A percentile compares a stretch with the other conserved stretches of the same genome.
phyloP scores from a whole-genome alignment of 139 green algal species.

The Deuterostichococcus epilithicus region DNA sequence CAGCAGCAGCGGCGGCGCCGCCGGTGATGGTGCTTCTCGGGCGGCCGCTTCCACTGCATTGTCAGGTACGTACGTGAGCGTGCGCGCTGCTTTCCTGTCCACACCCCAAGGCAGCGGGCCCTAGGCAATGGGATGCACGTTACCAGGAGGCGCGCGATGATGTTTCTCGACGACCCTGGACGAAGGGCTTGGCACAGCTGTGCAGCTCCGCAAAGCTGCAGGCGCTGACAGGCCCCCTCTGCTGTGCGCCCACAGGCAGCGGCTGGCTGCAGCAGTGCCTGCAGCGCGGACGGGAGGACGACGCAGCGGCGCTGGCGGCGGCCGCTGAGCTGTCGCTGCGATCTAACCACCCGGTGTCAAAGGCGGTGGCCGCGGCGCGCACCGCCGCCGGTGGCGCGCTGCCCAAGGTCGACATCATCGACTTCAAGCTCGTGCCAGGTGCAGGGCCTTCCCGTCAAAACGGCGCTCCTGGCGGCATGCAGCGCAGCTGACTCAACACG shows the following conservation, averaged over 20 bases:
- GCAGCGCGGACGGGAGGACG: background rate
- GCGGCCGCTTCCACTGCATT: no score
- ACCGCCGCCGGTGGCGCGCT: background rate
- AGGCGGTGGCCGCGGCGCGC: constrained; percentile 25
- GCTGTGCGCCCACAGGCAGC: no score
- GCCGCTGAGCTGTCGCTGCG: constrained; percentile 40
- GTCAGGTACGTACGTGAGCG: background rate
- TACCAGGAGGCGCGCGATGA: no score
- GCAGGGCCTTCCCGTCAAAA: background rate
- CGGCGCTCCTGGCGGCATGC: background rate
- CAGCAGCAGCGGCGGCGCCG: background rate
- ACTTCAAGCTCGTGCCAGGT: constrained; percentile 40
- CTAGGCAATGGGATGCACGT: no score
- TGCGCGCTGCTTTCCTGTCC: background rate
- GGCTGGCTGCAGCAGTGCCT: background rate
- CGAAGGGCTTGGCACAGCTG: no score
- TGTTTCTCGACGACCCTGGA: no score
- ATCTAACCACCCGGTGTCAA: constrained; percentile 45
- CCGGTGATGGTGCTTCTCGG: background rate
- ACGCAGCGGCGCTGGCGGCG: constrained; percentile 21
- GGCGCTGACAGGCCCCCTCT: no score
- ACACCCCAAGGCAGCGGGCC: no score
- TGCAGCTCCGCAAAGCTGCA: no score
- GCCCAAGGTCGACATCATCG: constrained; percentile 11
- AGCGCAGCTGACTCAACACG: constrained; percentile 3